Base-by-base conservation (phyloP, 441 rosid genomes). In the Breynia disticha region DNA sequence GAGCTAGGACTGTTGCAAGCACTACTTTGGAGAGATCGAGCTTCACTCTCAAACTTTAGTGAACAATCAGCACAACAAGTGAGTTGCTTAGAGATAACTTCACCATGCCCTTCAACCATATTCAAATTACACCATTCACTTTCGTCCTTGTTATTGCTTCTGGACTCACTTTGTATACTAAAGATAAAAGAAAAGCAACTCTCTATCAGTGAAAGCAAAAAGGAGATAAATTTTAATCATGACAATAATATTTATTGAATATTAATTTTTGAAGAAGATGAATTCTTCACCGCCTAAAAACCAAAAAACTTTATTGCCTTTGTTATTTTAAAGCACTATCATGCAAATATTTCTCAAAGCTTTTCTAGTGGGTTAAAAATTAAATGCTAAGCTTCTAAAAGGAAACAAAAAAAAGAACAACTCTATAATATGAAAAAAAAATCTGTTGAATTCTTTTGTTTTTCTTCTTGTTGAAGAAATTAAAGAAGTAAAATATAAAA, bases 111-210 rank as follows among this genome's bases (percentile, higher is more conserved):
- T 58, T 74, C 70, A 54, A 63, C 11, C 16, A 47, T 63, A 48
- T 47, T 59, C 72, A 76, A 64, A 46, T 44, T 46, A 37, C 66
- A 57, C 50, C 64, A 46, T 39, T 75, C 72, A 38, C 46, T 63
- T 65, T 77, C 79, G 16, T 49, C 66, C 57, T 62, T 74, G 43
- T n/a, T n/a, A n/a, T 68, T 70, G 60, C 72, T 64, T 18, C 64
- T 61, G 57, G 62, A 63, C 64, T 66, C 67, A 37, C 68, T 66
- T 64, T 72, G 71, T 35, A 60, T 21, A 67, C 86, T 82, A 69
- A 57, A 46, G 37, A 12, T 32, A 11, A 19, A 47, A 57, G 45
- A 44, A 55, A 44, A 13, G 15, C 35, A 28, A 28, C 35, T 28
- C 35, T 28, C 8, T 5, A 28, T 28, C 35, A 28, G 35, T 28